Conservation (phyloP, 768 basidiomycete species). For the Leucogyrophana mollusca region DNA sequence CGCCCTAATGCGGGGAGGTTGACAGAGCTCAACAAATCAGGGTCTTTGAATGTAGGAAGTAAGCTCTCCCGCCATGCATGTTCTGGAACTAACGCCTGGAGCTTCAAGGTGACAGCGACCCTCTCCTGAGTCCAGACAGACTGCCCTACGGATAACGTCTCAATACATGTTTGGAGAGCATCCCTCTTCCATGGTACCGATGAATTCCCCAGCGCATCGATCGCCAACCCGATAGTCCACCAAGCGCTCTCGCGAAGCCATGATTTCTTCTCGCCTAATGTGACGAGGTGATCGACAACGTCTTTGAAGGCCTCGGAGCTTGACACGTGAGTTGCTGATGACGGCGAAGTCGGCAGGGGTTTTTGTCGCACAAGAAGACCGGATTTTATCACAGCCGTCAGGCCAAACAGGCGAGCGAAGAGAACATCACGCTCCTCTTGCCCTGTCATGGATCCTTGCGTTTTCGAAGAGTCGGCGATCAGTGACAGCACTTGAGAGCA, state of each 20-base stretch:
- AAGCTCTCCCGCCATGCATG: constrained; percentile 67
- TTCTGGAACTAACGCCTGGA: constrained; percentile 61
- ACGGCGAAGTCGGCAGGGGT: constrained; percentile 51
- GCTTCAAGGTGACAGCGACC: constrained; percentile 71
- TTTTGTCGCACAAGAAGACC: constrained; percentile 68
- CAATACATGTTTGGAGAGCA: constrained; percentile 51
- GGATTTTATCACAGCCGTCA: constrained; percentile 83
- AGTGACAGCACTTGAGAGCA: constrained; percentile 76
- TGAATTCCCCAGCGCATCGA: constrained; percentile 58
- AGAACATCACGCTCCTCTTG: constrained; percentile 92
- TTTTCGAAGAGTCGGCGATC: constrained; percentile 68
- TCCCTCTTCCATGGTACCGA: constrained; percentile 70
- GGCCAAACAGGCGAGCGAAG: constrained; percentile 90
- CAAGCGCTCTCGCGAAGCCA: constrained; percentile 92
- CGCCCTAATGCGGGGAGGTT: constrained; percentile 74
- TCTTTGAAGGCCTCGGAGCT: constrained; percentile 58
- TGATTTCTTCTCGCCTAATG: constrained; percentile 77
- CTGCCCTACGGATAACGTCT: constrained; percentile 33
- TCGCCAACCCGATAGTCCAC: constrained; percentile 71
- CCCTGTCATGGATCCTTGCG: constrained; percentile 75
- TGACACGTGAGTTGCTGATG: constrained; percentile 52
- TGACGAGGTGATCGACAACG: constrained; percentile 58
- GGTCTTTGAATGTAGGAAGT: constrained; percentile 74
- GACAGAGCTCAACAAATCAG: constrained; percentile 62
- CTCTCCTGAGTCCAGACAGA: constrained; percentile 85